phyloP scores from a whole-genome alignment of 2,329 filamentous ascomycete genomes.

The Pyricularia sp. region DNA sequence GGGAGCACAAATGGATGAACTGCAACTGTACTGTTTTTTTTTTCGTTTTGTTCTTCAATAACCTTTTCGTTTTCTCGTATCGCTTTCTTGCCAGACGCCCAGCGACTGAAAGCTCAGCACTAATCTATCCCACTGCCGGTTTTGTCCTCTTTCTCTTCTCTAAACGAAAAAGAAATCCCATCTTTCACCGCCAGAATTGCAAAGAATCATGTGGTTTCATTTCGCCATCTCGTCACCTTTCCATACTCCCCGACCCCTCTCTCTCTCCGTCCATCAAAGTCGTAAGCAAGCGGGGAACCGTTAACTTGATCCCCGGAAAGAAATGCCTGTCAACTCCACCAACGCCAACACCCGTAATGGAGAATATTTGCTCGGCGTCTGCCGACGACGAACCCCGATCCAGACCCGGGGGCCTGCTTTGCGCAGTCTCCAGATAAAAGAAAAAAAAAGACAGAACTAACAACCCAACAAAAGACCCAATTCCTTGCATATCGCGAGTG shows the following conservation, averaged over 20 bases:
- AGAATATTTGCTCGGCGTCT: not conserved
- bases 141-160: not conserved
- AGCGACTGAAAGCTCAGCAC: not conserved
- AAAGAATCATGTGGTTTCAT: not conserved
- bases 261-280: not conserved
- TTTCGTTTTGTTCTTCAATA: too few species aligned
- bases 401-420: not conserved
- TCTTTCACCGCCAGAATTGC: not conserved
- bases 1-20: not conserved
- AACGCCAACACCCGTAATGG: not conserved
- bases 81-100: not conserved
- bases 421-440: not conserved
- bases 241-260: not conserved
- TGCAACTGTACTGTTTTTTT: not conserved
- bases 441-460: not conserved
- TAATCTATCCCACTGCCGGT: not conserved
- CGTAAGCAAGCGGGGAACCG: not conserved
- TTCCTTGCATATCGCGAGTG: not conserved
- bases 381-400: not conserved
- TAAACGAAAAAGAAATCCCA: not conserved
- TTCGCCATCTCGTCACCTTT: not conserved
- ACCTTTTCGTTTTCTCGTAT: not conserved
- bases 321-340: not conserved
- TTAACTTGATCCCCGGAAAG: not conserved
- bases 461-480: not conserved